phyloP scores from a whole-genome alignment of 441 rosid species.

The Corymbia citriodora region DNA sequence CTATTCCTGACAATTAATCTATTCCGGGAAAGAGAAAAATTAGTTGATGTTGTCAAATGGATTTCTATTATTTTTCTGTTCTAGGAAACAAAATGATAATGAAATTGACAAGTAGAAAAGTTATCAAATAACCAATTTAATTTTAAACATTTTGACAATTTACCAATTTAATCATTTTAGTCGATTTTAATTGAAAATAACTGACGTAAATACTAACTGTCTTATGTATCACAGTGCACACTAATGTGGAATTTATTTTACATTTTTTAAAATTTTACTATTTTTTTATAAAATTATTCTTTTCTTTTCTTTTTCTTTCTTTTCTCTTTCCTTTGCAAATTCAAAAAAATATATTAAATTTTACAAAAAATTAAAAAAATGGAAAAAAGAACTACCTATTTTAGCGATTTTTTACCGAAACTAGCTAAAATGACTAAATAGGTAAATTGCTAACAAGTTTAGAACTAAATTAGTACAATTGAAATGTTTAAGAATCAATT shows the following conservation, averaged over 20 bases:
- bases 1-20: too few species aligned
- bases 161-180: accelerated
- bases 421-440: accelerated
- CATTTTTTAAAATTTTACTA: not conserved
- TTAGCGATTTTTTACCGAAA: accelerated
- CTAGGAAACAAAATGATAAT: too few species aligned
- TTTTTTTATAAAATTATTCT: accelerated
- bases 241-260: not conserved
- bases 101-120: too few species aligned
- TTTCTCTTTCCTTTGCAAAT: not conserved
- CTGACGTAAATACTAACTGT: accelerated
- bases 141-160: accelerated
- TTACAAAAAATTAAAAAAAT: not conserved
- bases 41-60: too few species aligned
- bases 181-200: accelerated
- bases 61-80: too few species aligned
- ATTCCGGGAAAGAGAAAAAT: too few species aligned
- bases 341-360: too few species aligned
- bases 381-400: too few species aligned
- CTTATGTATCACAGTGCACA: not conserved
- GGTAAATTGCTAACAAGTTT: accelerated
- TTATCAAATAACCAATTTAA: not conserved
- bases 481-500: accelerated
- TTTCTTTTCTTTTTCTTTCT: not conserved
- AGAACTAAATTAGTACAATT: accelerated